Percentiles rank a stretch among this genome's conserved stretches.
Evolutionary conservation across 1,284 basidiomycete species (phyloP).

Genomic region (Fomitiporia mediterranea): DNA sequence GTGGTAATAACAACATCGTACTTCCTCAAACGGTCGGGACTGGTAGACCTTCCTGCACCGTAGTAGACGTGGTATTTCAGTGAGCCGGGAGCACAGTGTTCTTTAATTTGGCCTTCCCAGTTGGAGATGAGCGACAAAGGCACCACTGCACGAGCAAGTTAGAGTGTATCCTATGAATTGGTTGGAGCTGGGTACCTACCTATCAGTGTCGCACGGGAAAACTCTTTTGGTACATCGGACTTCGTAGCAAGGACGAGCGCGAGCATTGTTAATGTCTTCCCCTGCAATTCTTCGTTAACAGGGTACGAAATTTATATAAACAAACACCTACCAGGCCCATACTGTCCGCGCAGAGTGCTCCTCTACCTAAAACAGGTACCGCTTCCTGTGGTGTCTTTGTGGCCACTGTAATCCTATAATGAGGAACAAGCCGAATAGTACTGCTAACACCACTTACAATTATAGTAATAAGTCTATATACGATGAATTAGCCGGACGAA

Average conservation of each 20-base stretch:
- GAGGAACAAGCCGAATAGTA: not conserved
- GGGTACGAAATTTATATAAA: conserved; percentile 2
- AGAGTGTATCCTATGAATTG: not conserved
- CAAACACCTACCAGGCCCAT: conserved; percentile 62
- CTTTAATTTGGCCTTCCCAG: conserved; percentile 85
- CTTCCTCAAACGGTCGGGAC: conserved; percentile 52
- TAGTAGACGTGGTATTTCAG: conserved; percentile 67
- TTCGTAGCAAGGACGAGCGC: conserved; percentile 74
- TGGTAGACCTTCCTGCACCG: conserved; percentile 54
- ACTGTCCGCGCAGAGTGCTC: conserved; percentile 83
- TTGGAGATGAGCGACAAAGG: conserved; percentile 87
- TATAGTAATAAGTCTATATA: conserved; percentile 56
- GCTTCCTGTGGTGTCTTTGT: conserved; percentile 72
- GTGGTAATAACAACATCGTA: conserved; percentile 89
- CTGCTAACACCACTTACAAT: conserved; percentile 41
- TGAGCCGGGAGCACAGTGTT: conserved; percentile 60
- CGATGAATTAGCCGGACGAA: conserved; percentile 7
- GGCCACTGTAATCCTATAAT: conserved; percentile 48
- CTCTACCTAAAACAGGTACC: conserved; percentile 68
- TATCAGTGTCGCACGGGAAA: conserved; percentile 67
- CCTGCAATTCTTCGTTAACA: conserved; percentile 37
- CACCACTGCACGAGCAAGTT: conserved; percentile 49
- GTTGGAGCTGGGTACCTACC: conserved; percentile 42
- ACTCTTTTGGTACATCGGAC: conserved; percentile 50
- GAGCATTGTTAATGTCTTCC: conserved; percentile 83